phyloP scores from a whole-genome alignment of 176 grass and related monocot species.

The Puya raimondii region DNA sequence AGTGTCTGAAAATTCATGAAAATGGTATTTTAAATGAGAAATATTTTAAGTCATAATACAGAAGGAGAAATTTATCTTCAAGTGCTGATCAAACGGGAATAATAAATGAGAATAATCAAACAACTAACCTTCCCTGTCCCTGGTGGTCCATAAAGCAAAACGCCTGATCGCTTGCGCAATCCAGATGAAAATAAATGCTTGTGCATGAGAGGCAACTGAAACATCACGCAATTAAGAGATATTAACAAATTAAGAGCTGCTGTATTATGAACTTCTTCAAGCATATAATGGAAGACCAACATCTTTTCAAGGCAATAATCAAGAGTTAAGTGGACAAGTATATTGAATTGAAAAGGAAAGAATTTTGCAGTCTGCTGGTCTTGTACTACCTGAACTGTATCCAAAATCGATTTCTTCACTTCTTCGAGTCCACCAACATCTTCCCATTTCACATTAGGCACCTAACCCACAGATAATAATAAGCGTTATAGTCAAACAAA shows the following conservation, averaged over 20 bases:
- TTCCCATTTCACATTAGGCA: conserved; percentile 98
- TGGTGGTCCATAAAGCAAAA: conserved; percentile 86
- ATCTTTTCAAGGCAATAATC: neutral
- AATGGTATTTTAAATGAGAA: conserved; percentile 13
- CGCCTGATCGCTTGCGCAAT: conserved; percentile 68
- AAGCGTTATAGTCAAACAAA: neutral
- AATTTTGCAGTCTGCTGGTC: neutral
- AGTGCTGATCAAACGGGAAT: neutral
- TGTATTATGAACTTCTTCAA: too few species aligned
- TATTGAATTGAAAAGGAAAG: neutral
- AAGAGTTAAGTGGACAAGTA: neutral
- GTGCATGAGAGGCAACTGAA: conserved; percentile 80
- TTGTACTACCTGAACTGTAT: conserved; percentile 74
- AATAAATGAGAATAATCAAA: neutral
- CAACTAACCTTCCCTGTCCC: conserved; percentile 87
- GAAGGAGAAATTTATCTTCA: neutral
- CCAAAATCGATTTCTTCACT: conserved; percentile 97
- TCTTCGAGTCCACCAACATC: conserved; percentile 98
- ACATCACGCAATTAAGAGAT: conserved; percentile 14
- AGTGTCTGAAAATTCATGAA: conserved; percentile 44
- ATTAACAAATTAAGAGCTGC: neutral
- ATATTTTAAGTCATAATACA: too few species aligned
- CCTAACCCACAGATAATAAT: conserved; percentile 31
- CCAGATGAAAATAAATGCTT: conserved; percentile 95
- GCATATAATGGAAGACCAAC: neutral